Evolutionary conservation across 768 basidiomycete species (phyloP), one percentile per base, ranked within the genome.

Genomic region (Heimioporus sp.): DNA sequence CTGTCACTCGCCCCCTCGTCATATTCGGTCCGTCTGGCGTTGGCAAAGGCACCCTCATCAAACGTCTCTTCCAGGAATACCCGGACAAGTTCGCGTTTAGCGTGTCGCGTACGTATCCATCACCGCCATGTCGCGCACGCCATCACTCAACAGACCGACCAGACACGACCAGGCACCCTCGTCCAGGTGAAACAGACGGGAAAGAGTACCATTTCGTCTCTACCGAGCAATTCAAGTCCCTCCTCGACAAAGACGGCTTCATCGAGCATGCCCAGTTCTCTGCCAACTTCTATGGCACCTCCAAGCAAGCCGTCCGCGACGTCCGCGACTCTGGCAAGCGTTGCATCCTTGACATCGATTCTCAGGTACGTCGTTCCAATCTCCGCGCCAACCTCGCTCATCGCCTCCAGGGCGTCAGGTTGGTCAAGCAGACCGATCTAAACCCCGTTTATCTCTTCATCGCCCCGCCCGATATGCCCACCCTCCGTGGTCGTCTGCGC

Each of bases 251-350:
- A 21, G 76, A 80, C 49, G 92, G 87, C 17, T 98, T 98, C 71
- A 88, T 98, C 58, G 96, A 98, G 72, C 82, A 92, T 60, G 93
- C 96, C 15, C 85, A 96, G 68, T 98, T 96, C 72, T 92, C 90
- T 1, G 83, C 87, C 20, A 97, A 98, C 65, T 80, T 81, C 61
- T 98, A 98, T 64, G 95, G 95, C n/a, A 96, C 94, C 5, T 92
- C 87, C 58, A 84, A 86, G 55, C 77, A 82, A 55, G 85, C 93
- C 19, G 83, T 98, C 30, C 73, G 77, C 32, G 76, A 79, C 30
- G 86, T 97, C 24, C 76, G 82, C 34, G 69, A 77, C 16, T 74
- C 79, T 4, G 92, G 90, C 15, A 81, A 80, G 55, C 83, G 92
- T 12, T 98, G 96, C 66, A 86, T 98, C 52, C 80, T 98, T 36